phyloP scores from a whole-genome alignment of 2,329 filamentous ascomycete genomes.

The Clarireedia homoeocarpa region DNA sequence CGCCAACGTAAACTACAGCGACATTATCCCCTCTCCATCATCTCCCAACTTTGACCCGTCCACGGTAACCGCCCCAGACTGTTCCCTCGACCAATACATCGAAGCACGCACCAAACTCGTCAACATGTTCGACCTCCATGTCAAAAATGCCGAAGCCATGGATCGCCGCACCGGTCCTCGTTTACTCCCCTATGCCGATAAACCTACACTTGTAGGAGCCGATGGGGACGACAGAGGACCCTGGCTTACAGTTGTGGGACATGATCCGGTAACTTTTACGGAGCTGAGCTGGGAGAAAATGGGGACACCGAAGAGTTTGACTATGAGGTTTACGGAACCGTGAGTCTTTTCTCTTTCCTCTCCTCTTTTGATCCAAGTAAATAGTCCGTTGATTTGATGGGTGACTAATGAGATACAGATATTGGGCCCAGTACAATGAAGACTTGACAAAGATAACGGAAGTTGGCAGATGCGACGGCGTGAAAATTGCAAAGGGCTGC shows the following conservation, averaged over 20 bases:
- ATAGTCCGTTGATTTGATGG: background rate
- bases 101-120: conserved; percentile 23
- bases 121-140: conserved; percentile 24
- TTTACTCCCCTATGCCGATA: conserved; percentile 24
- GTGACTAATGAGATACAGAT: conserved; percentile 15
- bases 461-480: conserved; percentile 19
- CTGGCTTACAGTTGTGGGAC: conserved; percentile 27
- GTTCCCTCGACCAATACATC: conserved; percentile 25
- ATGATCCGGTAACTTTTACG: conserved; percentile 28
- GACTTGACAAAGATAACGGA: conserved; percentile 26
- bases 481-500: conserved; percentile 26
- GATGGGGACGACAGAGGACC: conserved; percentile 19
- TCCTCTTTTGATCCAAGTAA: background rate
- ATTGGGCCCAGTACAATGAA: conserved; percentile 30
- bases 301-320: conserved; percentile 27
- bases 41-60: conserved; percentile 22
- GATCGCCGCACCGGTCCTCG: conserved; percentile 22
- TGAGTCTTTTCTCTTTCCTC: conserved; percentile 15
- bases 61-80: conserved; percentile 21
- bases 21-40: conserved; percentile 25
- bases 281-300: conserved; percentile 27
- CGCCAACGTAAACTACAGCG: conserved; percentile 26
- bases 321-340: conserved; percentile 27
- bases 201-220: conserved; percentile 24
- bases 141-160: conserved; percentile 27